Percentiles rank a stretch among this genome's conserved stretches.
Evolutionary conservation across 805 yeast genomes (phyloP).

Genomic region (Yarrowia osloensis): DNA sequence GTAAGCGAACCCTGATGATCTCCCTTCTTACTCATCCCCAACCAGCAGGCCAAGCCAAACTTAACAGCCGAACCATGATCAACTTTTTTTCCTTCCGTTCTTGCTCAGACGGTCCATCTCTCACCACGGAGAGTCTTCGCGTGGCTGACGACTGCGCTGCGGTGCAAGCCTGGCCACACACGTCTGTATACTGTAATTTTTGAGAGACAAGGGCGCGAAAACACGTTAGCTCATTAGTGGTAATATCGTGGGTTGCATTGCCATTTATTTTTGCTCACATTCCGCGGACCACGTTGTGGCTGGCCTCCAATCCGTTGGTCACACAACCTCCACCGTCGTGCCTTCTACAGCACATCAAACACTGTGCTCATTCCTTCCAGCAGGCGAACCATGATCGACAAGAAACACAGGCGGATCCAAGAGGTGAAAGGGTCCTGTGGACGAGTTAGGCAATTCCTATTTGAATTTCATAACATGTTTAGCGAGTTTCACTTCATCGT

Average conservation of each 20-base stretch:
- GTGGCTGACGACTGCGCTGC: slow-evolving; percentile 4
- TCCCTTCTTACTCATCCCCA: neutral
- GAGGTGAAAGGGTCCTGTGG: neutral
- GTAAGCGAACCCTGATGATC: slow-evolving; percentile 5
- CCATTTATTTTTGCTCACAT: neutral
- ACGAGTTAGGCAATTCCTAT: slow-evolving; percentile 6
- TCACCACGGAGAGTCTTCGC: neutral
- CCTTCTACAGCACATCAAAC: neutral
- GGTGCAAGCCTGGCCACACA: neutral
- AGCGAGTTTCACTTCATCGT: neutral
- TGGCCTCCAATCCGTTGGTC: neutral
- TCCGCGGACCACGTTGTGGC: neutral
- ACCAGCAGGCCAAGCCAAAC: neutral
- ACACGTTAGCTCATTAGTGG: neutral
- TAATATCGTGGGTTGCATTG: neutral
- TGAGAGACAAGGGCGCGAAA: neutral
- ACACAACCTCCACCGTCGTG: neutral
- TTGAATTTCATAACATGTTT: neutral
- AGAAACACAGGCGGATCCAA: neutral
- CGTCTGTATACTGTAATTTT: neutral
- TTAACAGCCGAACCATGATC: slow-evolving; percentile 1
- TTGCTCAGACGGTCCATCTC: neutral
- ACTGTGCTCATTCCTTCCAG: neutral
- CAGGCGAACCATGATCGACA: neutral
- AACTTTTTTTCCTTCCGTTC: neutral